Evolutionary conservation across 345 rosid genomes (phyloP), one percentile per base, ranked within the genome.

Genomic region (Clarkia xantiana): DNA sequence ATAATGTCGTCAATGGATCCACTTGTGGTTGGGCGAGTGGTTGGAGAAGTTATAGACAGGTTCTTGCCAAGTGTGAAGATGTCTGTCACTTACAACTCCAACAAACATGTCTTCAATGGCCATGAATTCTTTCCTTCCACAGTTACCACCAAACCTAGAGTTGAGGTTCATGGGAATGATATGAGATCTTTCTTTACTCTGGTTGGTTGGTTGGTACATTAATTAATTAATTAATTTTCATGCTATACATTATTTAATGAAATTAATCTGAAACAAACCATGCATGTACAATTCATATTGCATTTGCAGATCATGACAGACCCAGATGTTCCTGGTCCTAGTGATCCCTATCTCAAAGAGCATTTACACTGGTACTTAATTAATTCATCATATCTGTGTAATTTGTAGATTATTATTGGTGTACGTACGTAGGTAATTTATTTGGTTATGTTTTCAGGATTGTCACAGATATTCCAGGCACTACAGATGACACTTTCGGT

Each of bases 261-360:
- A n/a, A n/a, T n/a, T n/a, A n/a, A n/a, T n/a, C n/a, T n/a, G n/a
- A n/a, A n/a, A n/a, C n/a, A n/a, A n/a, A n/a, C n/a, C n/a, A n/a
- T 0, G 39, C 39, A 19, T 17, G 46, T 16, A 16, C 18, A 11
- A 1, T 1, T 18, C n/a, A 18, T 57, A 22, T 18, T 20, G 39
- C 39, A 11, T 11, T 42, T 60, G 48, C 55, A 89, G 95, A 82
- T 90, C n/a, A 86, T 90, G 97, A 86, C 88, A 17, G 97, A 90
- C 67, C 97, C 97, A 42, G 97, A 90, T 77, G 94, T 77, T 62
- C 97, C 97, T 11, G 95, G 95, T 42, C 97, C 97, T 11, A 90
- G 97, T 60, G 97, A 90, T 61, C 97, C 97, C 38, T 86, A 82
- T 62, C 71, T 85, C 51, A 82, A 71, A 61, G 97, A 90, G 77